A percentile compares a stretch with the other conserved stretches of the same genome.
Conservation (phyloP, 495 filamentous ascomycete species). For the Aspergillus affinis region DNA sequence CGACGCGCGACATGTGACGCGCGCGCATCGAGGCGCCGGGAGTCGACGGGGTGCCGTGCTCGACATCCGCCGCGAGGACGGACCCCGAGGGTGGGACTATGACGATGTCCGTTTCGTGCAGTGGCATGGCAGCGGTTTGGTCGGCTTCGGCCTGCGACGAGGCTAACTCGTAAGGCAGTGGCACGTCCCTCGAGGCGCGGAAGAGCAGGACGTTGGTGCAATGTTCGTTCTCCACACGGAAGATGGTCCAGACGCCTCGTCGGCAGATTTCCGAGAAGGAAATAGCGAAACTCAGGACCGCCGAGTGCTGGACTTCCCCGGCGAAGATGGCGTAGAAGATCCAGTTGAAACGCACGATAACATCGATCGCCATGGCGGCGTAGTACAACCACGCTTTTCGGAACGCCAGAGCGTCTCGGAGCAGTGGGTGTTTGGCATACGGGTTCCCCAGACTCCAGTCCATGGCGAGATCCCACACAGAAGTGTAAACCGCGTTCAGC, state of each 20-base stretch:
- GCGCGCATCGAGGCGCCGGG: constrained; percentile 33
- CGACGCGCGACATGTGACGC: constrained; percentile 46
- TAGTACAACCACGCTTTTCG: constrained; percentile 82
- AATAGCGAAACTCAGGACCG: constrained; percentile 72
- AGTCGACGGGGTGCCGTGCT: constrained; percentile 29
- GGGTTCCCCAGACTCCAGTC: constrained; percentile 88
- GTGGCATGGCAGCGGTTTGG: constrained; percentile 23
- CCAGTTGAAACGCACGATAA: constrained; percentile 92
- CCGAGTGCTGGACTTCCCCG: constrained; percentile 74
- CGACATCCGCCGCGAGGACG: constrained; percentile 29
- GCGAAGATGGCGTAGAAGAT: constrained; percentile 88
- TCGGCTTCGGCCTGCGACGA: constrained; percentile 27
- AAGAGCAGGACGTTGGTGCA: constrained; percentile 83
- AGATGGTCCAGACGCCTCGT: constrained; percentile 83
- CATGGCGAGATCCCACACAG: constrained; percentile 96
- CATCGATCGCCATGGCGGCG: constrained; percentile 75
- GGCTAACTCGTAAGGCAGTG: constrained; percentile 72
- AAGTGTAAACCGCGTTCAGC: constrained; percentile 79
- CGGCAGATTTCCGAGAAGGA: constrained; percentile 74
- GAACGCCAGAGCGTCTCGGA: constrained; percentile 79
- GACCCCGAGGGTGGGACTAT: constrained; percentile 26
- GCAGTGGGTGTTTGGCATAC: constrained; percentile 62
- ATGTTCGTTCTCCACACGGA: constrained; percentile 97
- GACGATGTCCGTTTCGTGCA: constrained; percentile 33
- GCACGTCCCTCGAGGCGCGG: constrained; percentile 77